phyloP scores from a whole-genome alignment of 2,329 filamentous ascomycete species.

The Xylariaceae sp. region DNA sequence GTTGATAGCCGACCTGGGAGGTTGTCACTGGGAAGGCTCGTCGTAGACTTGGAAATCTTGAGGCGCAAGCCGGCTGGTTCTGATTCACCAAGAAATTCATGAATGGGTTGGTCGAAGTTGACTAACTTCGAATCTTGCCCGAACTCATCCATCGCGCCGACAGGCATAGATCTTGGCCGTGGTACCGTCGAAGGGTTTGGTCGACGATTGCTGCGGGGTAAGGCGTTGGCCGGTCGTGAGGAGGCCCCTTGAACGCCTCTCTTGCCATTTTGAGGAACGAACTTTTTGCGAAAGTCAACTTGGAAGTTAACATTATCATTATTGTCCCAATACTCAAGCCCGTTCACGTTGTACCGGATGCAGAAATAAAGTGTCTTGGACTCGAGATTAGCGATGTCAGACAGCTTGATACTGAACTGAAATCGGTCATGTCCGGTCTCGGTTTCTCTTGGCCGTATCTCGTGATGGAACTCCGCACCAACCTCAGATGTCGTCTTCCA shows the following conservation, averaged over 20 bases:
- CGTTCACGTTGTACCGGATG: slow-evolving; percentile 83
- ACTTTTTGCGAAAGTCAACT: slow-evolving; percentile 87
- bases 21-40: slow-evolving; percentile 68
- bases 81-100: slow-evolving; percentile 69
- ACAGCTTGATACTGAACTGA: slow-evolving; percentile 90
- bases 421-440: slow-evolving; percentile 82
- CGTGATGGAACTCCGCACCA: slow-evolving; percentile 82
- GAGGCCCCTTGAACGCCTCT: slow-evolving; percentile 56
- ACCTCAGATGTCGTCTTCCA: slow-evolving; percentile 99
- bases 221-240: slow-evolving; percentile 56
- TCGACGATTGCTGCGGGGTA: slow-evolving; percentile 72
- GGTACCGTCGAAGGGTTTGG: slow-evolving; percentile 48
- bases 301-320: slow-evolving; percentile 89
- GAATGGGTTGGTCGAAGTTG: slow-evolving; percentile 64
- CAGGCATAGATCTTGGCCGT: slow-evolving; percentile 61
- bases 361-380: slow-evolving; percentile 93
- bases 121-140: slow-evolving; percentile 61
- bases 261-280: slow-evolving; percentile 66
- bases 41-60: slow-evolving; percentile 69
- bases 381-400: slow-evolving; percentile 89
- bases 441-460: slow-evolving; percentile 71
- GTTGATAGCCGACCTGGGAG: slow-evolving; percentile 57
- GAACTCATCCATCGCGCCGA: slow-evolving; percentile 73
- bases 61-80: slow-evolving; percentile 66
- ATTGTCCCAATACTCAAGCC: slow-evolving; percentile 94